phyloP scores from a whole-genome alignment of 768 basidiomycete genomes.

The Boletus subparvulus region DNA sequence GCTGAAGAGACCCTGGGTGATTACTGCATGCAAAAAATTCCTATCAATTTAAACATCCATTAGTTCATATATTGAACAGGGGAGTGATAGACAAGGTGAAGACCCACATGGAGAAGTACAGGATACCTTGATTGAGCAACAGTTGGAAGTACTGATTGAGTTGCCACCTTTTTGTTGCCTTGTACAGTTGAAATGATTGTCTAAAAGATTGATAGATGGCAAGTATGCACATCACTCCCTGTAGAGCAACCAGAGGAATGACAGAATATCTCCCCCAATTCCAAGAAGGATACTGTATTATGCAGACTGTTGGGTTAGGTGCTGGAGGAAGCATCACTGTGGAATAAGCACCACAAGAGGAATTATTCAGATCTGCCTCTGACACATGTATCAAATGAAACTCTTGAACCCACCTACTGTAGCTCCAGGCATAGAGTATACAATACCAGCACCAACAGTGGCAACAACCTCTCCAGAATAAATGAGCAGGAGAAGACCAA shows the following conservation, averaged over 20 bases:
- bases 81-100: neutral
- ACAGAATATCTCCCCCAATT: neutral
- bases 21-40: neutral
- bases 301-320: slow-evolving; percentile 3
- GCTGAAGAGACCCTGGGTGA: neutral
- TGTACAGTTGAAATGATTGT: neutral
- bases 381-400: neutral
- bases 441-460: neutral
- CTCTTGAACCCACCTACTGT: neutral
- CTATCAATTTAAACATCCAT: neutral
- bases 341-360: neutral
- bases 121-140: slow-evolving; percentile 3
- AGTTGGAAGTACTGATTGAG: slow-evolving; percentile 9
- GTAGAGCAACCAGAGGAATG: slow-evolving; percentile 1
- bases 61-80: neutral
- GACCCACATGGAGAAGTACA: slow-evolving; percentile 11
- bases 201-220: neutral
- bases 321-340: neutral
- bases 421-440: neutral
- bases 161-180: neutral
- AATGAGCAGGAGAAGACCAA: neutral
- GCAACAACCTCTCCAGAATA: neutral
- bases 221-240: slow-evolving; percentile 9
- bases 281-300: slow-evolving; percentile 3
- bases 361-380: no score